Conservation (phyloP, 805 yeast genomes). For the Ogataea siamensis region DNA sequence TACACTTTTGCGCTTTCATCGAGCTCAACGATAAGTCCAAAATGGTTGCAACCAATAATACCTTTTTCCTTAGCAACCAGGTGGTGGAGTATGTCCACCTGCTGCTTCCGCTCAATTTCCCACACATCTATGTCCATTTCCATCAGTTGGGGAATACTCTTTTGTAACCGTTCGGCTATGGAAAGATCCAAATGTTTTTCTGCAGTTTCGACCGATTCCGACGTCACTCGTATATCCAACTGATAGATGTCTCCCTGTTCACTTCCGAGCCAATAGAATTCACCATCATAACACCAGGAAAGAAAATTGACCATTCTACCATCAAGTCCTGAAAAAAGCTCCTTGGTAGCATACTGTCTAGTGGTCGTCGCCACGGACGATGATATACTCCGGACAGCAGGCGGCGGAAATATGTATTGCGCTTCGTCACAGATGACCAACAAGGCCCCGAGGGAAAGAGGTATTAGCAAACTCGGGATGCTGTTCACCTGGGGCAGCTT, state of each 20-base stretch:
- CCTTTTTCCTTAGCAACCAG: neutral
- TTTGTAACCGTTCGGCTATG: constrained; percentile 14
- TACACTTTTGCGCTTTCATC: neutral
- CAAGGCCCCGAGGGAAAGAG: constrained; percentile 18
- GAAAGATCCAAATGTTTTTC: constrained; percentile 8
- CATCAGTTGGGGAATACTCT: neutral
- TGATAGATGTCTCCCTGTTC: constrained; percentile 10
- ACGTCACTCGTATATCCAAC: constrained; percentile 1
- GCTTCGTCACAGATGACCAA: constrained; percentile 18
- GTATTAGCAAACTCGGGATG: constrained; percentile 17
- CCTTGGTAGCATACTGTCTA: constrained; percentile 10
- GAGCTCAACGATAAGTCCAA: constrained; percentile 3
- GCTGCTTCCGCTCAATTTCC: constrained; percentile 5
- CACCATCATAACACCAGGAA: constrained; percentile 8
- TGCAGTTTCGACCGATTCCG: constrained; percentile 7
- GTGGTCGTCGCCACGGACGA: constrained; percentile 2
- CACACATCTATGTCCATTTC: constrained; percentile 13
- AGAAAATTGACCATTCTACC: constrained; percentile 14
- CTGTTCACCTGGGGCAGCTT: constrained; percentile 17
- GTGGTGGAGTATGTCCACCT: constrained; percentile 4
- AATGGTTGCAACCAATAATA: constrained; percentile 6
- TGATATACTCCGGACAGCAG: constrained; percentile 8
- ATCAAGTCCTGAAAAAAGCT: constrained; percentile 11
- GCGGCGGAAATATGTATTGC: constrained; percentile 21
- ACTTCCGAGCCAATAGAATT: constrained; percentile 7